Base-by-base conservation (phyloP, 202 grass and related monocot genomes). In the Eragrostis tef region DNA sequence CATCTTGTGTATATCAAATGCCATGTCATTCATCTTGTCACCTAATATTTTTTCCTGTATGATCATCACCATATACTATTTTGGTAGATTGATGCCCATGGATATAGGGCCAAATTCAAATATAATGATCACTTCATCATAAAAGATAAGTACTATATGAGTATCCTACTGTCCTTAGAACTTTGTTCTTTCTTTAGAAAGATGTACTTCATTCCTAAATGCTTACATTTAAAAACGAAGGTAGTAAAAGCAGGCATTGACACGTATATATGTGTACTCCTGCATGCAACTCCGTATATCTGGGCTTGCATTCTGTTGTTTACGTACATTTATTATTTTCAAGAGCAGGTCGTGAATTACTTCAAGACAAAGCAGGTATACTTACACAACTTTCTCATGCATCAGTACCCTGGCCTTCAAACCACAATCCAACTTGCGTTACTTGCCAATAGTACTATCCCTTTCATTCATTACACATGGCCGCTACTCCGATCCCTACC, bases 381-480 rank as follows among this genome's bases (percentile, higher is more conserved):
- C 34, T 65, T 64, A 22, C 47, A 81, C 82, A 21, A 43, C 34
- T 65, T n/a, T 48, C 72, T 46, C 80, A 76, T 75, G 56, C 74
- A 76, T 64, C 15, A 68, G 42, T 54, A n/a, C 80, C 69, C 48
- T 34, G 13, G 29, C 16, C 17, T 12, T 49, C 67, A 67, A 19
- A 51, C 25, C 36, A 58, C 11, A 48, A 53, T 73, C 22, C 34
- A 75, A 75, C 76, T 59, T n/a, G n/a, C n/a, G n/a, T n/a, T n/a
- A n/a, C n/a, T n/a, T 64, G 56, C 29, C 63, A 61, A 82, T 82
- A 65, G 59, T 48, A 64, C 53, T 66, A 76, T 27, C 66, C 21
- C 74, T 75, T 78, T 74, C 86, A 67, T 70, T 62, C 86, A 78
- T 68, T 62, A 83, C 73, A 77, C 73, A 87, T 82, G 71, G 27